Evolutionary conservation across 2,329 filamentous ascomycete genomes (phyloP).

Genomic region (Sporothrix protearum): DNA sequence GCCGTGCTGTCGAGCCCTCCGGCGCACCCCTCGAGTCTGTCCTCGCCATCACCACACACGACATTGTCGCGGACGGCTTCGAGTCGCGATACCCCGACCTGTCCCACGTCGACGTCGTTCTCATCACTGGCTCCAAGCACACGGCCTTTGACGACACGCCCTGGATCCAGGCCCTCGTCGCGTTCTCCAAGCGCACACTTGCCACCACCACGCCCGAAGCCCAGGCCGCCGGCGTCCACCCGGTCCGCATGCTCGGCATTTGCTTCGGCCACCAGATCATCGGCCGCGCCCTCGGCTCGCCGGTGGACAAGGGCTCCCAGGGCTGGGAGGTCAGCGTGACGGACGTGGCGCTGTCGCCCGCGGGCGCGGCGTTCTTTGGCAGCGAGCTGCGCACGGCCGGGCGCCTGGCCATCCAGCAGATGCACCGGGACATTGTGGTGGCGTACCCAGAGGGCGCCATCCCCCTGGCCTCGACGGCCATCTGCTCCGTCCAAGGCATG

Average conservation of each 20-base stretch:
- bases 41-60: conserved; percentile 61
- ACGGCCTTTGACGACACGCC: conserved; percentile 69
- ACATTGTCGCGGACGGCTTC: conserved; percentile 63
- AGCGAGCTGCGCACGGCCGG: not conserved
- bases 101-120: conserved; percentile 72
- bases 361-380: conserved; percentile 71
- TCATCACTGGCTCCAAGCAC: conserved; percentile 73
- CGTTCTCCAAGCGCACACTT: conserved; percentile 54
- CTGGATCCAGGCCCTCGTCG: conserved; percentile 73
- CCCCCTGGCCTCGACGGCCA: conserved; percentile 59
- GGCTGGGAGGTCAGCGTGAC: conserved; percentile 84
- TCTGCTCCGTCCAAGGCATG: conserved; percentile 77
- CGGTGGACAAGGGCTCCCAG: conserved; percentile 61
- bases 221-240: conserved; percentile 46
- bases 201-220: conserved; percentile 36
- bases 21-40: conserved; percentile 40
- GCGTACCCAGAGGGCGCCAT: conserved; percentile 60
- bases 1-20: conserved; percentile 47
- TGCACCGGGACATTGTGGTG: conserved; percentile 77
- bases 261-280: conserved; percentile 90
- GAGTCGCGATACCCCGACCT: conserved; percentile 62
- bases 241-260: conserved; percentile 70
- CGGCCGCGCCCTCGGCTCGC: conserved; percentile 64
- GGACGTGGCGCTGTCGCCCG: conserved; percentile 62
- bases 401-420: conserved; percentile 68